Percentiles rank a stretch among this genome's conserved stretches.
phyloP scores from a whole-genome alignment of 495 filamentous ascomycete species.

The Pseudevernia furfuracea region DNA sequence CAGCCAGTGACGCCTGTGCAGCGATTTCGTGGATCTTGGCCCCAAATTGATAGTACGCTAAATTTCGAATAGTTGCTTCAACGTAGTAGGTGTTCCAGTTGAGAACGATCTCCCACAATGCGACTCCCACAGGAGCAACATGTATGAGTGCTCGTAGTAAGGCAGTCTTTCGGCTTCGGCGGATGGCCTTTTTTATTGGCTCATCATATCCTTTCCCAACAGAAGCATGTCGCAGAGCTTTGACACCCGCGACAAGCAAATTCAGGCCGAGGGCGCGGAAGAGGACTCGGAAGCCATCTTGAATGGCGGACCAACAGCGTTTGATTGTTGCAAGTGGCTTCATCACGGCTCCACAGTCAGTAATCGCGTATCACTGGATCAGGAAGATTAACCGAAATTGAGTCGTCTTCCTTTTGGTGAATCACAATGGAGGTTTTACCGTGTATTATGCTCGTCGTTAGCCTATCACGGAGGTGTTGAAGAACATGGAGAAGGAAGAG shows the following conservation, averaged over 20 bases:
- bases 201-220: constrained; percentile 14
- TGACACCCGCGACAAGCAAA: not conserved
- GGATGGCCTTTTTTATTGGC: constrained; percentile 17
- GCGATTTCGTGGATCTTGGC: constrained; percentile 28
- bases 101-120: constrained; percentile 20
- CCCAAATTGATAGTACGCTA: constrained; percentile 25
- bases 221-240: constrained; percentile 6
- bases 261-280: constrained; percentile 15
- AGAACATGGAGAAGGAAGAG: no score
- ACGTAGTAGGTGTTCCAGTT: constrained; percentile 23
- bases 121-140: constrained; percentile 16
- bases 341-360: no score
- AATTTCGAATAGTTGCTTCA: constrained; percentile 5
- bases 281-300: not conserved
- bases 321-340: no score
- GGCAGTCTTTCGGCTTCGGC: constrained; percentile 9
- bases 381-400: no score
- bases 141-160: constrained; percentile 18
- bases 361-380: no score
- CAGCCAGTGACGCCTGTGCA: constrained; percentile 24
- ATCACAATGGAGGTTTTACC: no score
- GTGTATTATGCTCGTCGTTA: no score
- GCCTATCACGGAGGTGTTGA: no score
- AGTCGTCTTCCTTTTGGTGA: no score
- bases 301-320: not conserved